Evolutionary conservation across 2,329 filamentous ascomycete species (phyloP), one percentile per base, ranked within the genome.

Genomic region (Ceratocystis papillata): DNA sequence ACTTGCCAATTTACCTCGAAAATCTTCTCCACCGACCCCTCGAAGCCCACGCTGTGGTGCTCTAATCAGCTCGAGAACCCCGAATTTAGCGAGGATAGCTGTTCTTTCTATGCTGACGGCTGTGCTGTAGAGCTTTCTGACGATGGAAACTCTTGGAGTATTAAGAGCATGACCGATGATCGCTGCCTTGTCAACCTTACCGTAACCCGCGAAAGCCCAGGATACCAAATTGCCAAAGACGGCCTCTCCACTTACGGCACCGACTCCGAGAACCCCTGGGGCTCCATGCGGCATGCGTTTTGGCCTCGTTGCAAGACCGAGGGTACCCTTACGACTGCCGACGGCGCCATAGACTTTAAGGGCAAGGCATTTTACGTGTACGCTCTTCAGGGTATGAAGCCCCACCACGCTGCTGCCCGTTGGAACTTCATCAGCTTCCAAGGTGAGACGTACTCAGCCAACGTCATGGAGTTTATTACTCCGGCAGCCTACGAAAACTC

Each of bases 341-440:
- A 90, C 44, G 90, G 90, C 61, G 84, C 88, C 46, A 80, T 96
- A 69, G 87, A 96, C 74, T 86, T 96, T 75, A 87, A 84, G 72
- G 93, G 93, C 67, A 84, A 81, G 69, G 91, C 86, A 41, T 79
- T 95, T 72, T 93, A 91, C 77, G 81, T 87, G 70, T 88, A 94
- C 75, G 92, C 90, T 50, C 79, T 97, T 63, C 94, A 97, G 78
- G 94, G 92, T 75, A 97, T 97, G 93, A 99, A 99, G 82, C 94
- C 94, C 50, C 94, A 99, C 76, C 95, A 99, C 75, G 89, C 91
- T 68, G 92, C 93, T 69, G 86, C 89, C 37, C 85, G 83, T 69
- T 99, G 94, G 94, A 96, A 94, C 77, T 99, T 96, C 79, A 81
- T 84, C 76, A 85, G 92, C 77, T 96, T 96, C 79, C 92, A 97